Conservation (phyloP, 1,284 basidiomycete species). For the Neolentinus lepideus region DNA sequence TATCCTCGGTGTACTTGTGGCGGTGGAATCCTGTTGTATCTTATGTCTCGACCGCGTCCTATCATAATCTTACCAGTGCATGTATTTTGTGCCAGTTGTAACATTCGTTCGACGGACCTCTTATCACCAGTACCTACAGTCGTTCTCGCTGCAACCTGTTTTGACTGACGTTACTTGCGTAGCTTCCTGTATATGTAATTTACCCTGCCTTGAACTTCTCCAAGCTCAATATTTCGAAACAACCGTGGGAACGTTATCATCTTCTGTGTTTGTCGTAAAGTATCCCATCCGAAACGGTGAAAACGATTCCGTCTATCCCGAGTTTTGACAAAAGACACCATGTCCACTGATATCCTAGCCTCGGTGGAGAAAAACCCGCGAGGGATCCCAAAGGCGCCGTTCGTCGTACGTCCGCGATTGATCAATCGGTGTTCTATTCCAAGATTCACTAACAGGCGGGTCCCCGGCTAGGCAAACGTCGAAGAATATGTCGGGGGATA, state of each 20-base stretch:
- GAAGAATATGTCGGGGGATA: slow-evolving; percentile 81
- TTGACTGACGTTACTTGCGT: too few relatives aligned
- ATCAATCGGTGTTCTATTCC: slow-evolving; percentile 24
- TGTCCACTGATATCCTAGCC: not conserved
- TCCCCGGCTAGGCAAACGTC: slow-evolving; percentile 59
- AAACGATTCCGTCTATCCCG: not conserved
- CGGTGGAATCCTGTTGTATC: not conserved
- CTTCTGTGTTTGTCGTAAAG: too few relatives aligned
- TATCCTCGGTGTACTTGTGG: not conserved
- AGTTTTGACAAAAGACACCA: not conserved
- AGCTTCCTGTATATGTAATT: too few relatives aligned
- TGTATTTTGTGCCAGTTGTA: not conserved
- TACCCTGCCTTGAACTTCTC: too few relatives aligned
- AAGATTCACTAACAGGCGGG: not conserved
- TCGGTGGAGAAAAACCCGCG: slow-evolving; percentile 66
- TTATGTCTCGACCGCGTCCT: not conserved
- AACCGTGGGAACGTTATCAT: too few relatives aligned
- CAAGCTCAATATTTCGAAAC: too few relatives aligned
- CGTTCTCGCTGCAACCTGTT: too few relatives aligned
- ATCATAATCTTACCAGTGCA: not conserved
- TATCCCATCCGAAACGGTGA: too few relatives aligned
- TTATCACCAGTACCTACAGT: too few relatives aligned
- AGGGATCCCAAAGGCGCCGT: slow-evolving; percentile 92
- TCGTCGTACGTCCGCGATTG: slow-evolving; percentile 63
- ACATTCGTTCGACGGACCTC: too few relatives aligned